These are phyloP conservation scores for Vitis vinifera DNA, from an alignment of 164 flowering plant species.

Conservation along the genomic window DNA sequence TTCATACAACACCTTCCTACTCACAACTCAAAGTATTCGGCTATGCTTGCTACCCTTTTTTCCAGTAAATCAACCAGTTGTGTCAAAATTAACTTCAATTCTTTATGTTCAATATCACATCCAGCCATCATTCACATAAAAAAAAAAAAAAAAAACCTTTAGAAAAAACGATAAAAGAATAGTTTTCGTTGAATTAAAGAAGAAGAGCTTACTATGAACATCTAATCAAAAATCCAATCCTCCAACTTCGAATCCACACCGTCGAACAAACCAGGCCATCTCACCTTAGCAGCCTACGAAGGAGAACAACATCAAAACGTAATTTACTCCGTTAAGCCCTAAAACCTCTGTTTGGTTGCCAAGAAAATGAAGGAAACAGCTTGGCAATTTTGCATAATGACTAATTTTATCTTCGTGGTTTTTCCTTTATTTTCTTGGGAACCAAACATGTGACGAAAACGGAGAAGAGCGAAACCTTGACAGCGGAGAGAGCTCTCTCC, in stretches of 20 bases:
- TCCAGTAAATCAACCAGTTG: too few species aligned
- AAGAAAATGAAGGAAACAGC: too few species aligned
- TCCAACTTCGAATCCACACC: constrained; percentile 63
- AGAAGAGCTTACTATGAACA: constrained; percentile 59
- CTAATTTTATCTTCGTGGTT: too few species aligned
- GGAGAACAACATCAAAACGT: background rate
- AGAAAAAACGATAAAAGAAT: background rate
- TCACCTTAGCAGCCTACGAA: constrained; percentile 80
- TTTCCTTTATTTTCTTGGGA: background rate
- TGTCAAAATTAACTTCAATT: too few species aligned
- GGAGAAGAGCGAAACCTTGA: constrained; percentile 53
- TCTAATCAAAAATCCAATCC: constrained; percentile 89
- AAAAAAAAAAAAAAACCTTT: too few species aligned
- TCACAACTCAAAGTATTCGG: too few species aligned
- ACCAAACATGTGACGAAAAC: background rate
- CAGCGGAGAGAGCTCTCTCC: constrained; percentile 92
- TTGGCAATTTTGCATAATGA: too few species aligned
- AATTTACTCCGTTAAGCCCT: background rate
- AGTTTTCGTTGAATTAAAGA: background rate
- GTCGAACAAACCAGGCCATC: constrained; percentile 83
- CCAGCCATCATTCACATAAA: background rate
- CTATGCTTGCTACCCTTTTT: too few species aligned
- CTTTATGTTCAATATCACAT: too few species aligned
- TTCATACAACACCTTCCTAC: too few species aligned
- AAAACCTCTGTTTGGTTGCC: too few species aligned